Evolutionary conservation across 2,329 filamentous ascomycete species (phyloP).

Genomic region (Exophiala bonariae): DNA sequence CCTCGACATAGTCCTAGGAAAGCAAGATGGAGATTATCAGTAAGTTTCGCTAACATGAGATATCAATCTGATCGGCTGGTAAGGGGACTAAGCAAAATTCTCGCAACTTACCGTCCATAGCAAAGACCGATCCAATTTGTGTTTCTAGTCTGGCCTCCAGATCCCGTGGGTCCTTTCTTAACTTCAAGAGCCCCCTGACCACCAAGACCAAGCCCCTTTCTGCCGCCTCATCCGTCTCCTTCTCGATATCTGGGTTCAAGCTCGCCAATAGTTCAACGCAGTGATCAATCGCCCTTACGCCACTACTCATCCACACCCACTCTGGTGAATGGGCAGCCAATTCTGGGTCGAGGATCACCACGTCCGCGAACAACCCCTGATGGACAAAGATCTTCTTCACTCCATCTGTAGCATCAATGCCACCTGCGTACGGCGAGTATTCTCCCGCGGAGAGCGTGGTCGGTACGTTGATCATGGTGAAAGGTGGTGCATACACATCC

Average conservation of each 20-base stretch:
- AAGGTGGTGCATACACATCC: conserved; percentile 7
- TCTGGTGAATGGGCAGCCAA: conserved; percentile 29
- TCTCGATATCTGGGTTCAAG: conserved; percentile 13
- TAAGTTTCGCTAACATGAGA: too few relatives aligned
- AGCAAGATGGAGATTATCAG: background rate
- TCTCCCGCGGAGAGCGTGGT: conserved; percentile 45
- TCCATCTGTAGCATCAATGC: conserved; percentile 33
- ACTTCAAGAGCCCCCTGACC: conserved; percentile 28
- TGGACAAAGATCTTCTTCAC: conserved; percentile 18
- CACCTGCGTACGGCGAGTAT: conserved; percentile 42
- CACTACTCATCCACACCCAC: conserved; percentile 31
- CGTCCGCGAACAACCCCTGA: conserved; percentile 7
- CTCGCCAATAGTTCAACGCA: conserved; percentile 32
- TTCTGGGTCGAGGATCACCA: conserved; percentile 27
- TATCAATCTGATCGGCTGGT: too few relatives aligned
- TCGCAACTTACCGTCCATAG: conserved; percentile 12
- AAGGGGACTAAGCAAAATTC: too few relatives aligned
- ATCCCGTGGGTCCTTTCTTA: conserved; percentile 25
- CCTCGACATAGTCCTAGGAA: conserved; percentile 10
- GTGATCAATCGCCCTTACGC: conserved; percentile 32
- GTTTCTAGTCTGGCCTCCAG: conserved; percentile 27
- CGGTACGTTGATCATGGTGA: conserved; percentile 37
- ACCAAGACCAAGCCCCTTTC: conserved; percentile 29
- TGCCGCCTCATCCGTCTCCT: conserved; percentile 19
- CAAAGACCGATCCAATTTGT: conserved; percentile 26